Base-by-base conservation (phyloP, 2,329 filamentous ascomycete species). In the Thielaviopsis musarum region DNA sequence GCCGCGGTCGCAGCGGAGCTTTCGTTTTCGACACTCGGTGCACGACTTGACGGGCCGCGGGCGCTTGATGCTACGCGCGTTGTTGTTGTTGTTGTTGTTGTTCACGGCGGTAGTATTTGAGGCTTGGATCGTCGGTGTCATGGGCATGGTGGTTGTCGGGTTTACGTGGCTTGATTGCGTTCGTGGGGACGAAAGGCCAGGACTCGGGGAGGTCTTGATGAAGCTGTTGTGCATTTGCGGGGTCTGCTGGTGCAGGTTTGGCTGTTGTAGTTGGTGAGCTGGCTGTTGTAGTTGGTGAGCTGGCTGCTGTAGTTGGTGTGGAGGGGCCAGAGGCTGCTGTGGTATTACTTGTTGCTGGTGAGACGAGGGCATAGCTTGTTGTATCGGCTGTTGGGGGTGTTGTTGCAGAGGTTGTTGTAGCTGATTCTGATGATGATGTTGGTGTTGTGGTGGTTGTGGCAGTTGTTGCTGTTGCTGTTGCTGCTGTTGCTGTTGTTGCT, bases 21-120 rank as follows among this genome's bases (percentile, higher is more conserved):
- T 82, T 64, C 79, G 73, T 66, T 80, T 80, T 59, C 79, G 73
- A 64, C 79, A 80, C 64, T 78, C 76, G 60, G 75, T 75, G 66
- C 77, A 80, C 3, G 76, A 79, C 66, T 80, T 80, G 62, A 79
- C 77, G 2, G 77, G 77, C 7, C 77, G 69, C 2, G 77, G 76
- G 34, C 77, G 71, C 65, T 79, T 79, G 57, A 79, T 76, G 63
- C 75, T 77, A 56, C 74, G 62, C 17, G 57, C 52, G 30, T 56
- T 62, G 28, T 38, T 59, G 41, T 12, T 26, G 53, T 45, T 58
- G 26, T 45, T 51, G 22, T 26, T 28, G 13, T 15, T 24, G 48
- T 52, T 57, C 7, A 38, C 51, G 45, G 38, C 59, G 45, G 24
- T 56, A 22, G 38, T 24, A 19, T 26, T 34, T 34, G 30, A 34